Evolutionary conservation across 129 eudicot genomes (phyloP).

Genomic region (Silybum marianum): DNA sequence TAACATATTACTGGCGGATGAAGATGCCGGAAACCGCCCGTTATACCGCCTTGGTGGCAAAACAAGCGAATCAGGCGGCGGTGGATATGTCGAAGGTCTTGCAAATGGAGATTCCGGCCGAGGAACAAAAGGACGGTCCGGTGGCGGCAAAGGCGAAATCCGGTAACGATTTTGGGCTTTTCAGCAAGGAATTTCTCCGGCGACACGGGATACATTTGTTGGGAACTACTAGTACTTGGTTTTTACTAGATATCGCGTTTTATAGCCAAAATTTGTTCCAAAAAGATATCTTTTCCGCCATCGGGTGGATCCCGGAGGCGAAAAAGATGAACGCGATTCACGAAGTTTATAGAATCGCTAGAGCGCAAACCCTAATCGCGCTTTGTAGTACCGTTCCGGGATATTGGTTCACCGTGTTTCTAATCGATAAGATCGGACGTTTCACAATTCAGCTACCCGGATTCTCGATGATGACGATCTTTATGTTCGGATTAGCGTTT

Average conservation of each 20-base stretch:
- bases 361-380: conserved; percentile 56
- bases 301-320: conserved; percentile 59
- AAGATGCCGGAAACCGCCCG: conserved; percentile 66
- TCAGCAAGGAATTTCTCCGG: conserved; percentile 34
- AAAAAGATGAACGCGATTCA: conserved; percentile 48
- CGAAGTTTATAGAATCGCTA: conserved; percentile 46
- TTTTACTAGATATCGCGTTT: conserved; percentile 53
- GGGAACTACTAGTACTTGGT: conserved; percentile 61
- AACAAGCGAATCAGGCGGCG: conserved; percentile 41
- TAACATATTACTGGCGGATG: conserved; percentile 53
- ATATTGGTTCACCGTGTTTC: conserved; percentile 51
- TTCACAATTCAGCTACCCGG: conserved; percentile 48
- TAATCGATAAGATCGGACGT: conserved; percentile 51
- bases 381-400: conserved; percentile 53
- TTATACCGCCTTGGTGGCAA: conserved; percentile 55
- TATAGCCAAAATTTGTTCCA: conserved; percentile 58
- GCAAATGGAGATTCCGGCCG: conserved; percentile 42
- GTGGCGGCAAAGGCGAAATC: neutral
- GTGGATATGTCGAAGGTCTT: conserved; percentile 52
- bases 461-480: conserved; percentile 55
- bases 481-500: conserved; percentile 48
- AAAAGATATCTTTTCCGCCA: conserved; percentile 50
- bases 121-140: conserved; percentile 22
- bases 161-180: conserved; percentile 38
- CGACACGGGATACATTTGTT: conserved; percentile 54